Conservation (phyloP, 306 rosid genomes). For the Malus asiatica region DNA sequence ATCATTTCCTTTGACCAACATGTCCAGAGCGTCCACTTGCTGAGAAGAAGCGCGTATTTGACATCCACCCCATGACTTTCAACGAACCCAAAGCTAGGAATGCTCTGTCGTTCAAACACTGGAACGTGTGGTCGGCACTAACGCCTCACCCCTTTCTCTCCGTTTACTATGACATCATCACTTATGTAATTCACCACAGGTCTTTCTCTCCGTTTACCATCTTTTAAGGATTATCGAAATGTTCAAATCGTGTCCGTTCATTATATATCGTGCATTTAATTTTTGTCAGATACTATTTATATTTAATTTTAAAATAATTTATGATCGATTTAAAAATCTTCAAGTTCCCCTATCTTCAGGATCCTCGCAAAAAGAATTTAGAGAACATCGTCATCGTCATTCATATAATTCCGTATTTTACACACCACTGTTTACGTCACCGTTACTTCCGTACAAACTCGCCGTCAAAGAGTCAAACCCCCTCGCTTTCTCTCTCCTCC, state of each 20-base stretch:
- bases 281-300: fast-evolving
- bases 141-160: background rate
- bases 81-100: constrained; percentile 6
- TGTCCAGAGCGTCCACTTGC: background rate
- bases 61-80: background rate
- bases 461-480: background rate
- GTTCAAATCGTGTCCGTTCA: no score
- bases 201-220: background rate
- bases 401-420: no score
- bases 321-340: no score
- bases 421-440: background rate
- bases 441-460: constrained; percentile 7
- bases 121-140: constrained; percentile 38
- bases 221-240: no score
- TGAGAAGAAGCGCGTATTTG: constrained; percentile 3
- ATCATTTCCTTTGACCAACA: background rate
- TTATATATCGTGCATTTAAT: fast-evolving
- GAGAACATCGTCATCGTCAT: no score
- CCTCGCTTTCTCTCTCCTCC: background rate
- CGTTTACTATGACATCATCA: background rate
- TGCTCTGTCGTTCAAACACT: background rate
- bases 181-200: no score
- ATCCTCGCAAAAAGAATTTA: no score
- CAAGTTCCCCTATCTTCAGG: fast-evolving
- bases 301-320: no score